Evolutionary conservation across 306 rosid genomes (phyloP).

Genomic region (Mimosa pudica): DNA sequence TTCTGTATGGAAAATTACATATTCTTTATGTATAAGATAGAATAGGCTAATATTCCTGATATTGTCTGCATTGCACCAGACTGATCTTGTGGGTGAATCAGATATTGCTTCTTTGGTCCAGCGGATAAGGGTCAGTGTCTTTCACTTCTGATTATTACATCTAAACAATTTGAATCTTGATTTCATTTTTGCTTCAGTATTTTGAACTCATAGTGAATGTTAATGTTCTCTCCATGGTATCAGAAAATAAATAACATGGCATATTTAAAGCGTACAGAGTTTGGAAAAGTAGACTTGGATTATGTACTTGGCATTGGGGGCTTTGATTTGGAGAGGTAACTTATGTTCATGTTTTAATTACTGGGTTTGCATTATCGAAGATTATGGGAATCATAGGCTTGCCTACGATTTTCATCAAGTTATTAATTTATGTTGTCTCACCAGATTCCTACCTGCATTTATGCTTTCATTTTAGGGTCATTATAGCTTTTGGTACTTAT

Average conservation of each 20-base stretch:
- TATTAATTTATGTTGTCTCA: constrained; percentile 1
- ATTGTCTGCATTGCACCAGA: constrained; percentile 51
- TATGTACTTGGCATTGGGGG: constrained; percentile 98
- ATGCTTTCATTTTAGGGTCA: not conserved
- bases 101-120: constrained; percentile 75
- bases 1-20: not conserved
- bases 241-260: constrained; percentile 87
- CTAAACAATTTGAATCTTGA: not conserved
- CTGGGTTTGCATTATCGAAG: constrained; percentile 16
- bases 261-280: constrained; percentile 78
- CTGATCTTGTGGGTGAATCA: constrained; percentile 87
- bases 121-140: constrained; percentile 72
- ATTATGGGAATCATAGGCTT: constrained; percentile 6
- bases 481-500: too few relatives aligned
- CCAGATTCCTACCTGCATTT: not conserved
- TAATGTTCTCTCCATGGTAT: constrained; percentile 4
- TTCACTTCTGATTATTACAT: constrained; percentile 13
- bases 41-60: constrained; percentile 31
- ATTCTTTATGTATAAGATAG: not conserved
- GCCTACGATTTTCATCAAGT: not conserved
- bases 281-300: constrained; percentile 92
- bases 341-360: constrained; percentile 34
- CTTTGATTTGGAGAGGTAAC: constrained; percentile 93
- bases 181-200: constrained; percentile 9
- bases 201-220: constrained; percentile 30